Evolutionary conservation across 2,329 filamentous ascomycete species (phyloP), one percentile per base, ranked within the genome.

Genomic region (Didymella pinodella): DNA sequence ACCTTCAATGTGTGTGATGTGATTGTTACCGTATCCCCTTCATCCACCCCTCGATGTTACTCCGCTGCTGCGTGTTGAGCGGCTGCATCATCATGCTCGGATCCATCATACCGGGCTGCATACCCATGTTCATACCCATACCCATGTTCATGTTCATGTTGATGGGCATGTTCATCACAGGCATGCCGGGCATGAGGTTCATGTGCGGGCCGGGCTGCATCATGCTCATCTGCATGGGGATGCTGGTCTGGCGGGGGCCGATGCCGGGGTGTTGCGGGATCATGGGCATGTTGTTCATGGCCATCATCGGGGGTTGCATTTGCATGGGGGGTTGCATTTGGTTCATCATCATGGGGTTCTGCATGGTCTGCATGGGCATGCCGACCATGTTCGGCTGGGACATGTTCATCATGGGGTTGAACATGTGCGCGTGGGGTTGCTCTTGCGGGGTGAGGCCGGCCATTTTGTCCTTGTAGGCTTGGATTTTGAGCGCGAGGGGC

Each of bases 391-490:
- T 22, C 22, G 22, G 22, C 22, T 22, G 45, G 10, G n/a, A 22
- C 34, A 51, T 50, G 46, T 47, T 55, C 65, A 74, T 67, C 52
- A 61, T 64, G 29, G 52, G 48, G 57, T 60, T 66, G 48, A 63
- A 62, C 64, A 67, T 59, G 25, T 53, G 62, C 14, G 29, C 43
- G 3, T 52, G 36, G 12, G 54, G 45, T 38, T 50, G 65, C 28
- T 36, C 59, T 44, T 26, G 51, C 41, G n/a, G 64, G 38, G 3
- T 44, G 7, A 63, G 51, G 22, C 71, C 72, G 4, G 67, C 59
- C 63, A 73, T 64, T n/a, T 62, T 65, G 18, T 75, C 65, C 52
- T 75, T 77, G 64, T 78, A 79, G 1, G 75, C 72, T 22, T 76
- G 72, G n/a, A 75, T 75, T 49, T 72, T 76, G 20, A 66, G 67